Base-by-base conservation (phyloP, 257 asterid genomes). In the Solanum sitiens region DNA sequence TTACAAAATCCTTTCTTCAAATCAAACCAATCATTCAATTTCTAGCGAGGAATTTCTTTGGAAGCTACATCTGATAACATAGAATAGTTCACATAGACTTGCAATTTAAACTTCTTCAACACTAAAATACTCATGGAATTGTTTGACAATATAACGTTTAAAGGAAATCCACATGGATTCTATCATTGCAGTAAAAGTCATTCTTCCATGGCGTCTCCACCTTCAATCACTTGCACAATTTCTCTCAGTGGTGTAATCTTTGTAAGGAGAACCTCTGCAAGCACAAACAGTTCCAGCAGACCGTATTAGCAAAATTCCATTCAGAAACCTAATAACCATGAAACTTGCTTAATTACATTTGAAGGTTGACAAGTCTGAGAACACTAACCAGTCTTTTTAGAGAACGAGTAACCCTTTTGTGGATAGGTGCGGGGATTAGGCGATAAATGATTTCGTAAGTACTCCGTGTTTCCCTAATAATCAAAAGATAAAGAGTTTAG, bases 361-460 rank as follows among this genome's bases (percentile, higher is more conserved):
- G 76, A 85, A 18, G 35, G 87, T 71, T 37, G 87, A 45, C 50
- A 71, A 61, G 59, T 10, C 61, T 80, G 84, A 30, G 80, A 61
- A 88, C n/a, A 88, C 98, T 88, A 75, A 96, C 99, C 99, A 75
- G 98, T 94, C 92, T 94, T 95, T 90, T 94, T 96, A 61, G 98
- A 35, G 74, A 96, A 96, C 1, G 94, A 4, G 91, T 94, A 95
- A 45, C 98, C 98, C 90, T 92, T 94, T 89, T 94, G 93, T 89
- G 92, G 86, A 83, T 96, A 96, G 7, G 98, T 96, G 30, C 99
- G 98, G 37, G 99, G 99, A 91, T 96, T 96, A 16, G 99, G 98
- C 86, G 40, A 20, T 90, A 90, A 67, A 87, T 95, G 91, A 84
- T 96, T 96, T 89, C 98, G 94, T 87, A 96, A 89, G 88, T 96